These are phyloP conservation scores for Zychaea mexicana DNA, from an alignment of 371 early-diverging fungal species.

Conservation along the genomic window DNA sequence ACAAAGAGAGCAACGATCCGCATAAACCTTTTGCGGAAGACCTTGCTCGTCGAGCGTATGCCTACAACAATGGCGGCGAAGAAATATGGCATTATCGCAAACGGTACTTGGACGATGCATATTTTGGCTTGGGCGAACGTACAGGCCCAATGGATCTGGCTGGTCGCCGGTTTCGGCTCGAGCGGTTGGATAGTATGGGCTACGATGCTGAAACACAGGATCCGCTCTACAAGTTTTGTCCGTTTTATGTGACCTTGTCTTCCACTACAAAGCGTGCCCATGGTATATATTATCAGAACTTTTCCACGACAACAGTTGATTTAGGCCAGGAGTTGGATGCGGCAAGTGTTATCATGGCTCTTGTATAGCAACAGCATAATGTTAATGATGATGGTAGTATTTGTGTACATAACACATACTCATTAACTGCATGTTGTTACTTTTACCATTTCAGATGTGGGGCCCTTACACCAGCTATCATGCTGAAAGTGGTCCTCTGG, in stretches of 20 bases:
- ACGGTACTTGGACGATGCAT: constrained; percentile 24
- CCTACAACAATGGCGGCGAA: constrained; percentile 19
- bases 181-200: constrained; percentile 58
- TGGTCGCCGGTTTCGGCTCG: constrained; percentile 51
- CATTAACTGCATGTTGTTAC: not conserved
- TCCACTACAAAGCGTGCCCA: constrained; percentile 34
- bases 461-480: constrained; percentile 49
- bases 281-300: constrained; percentile 60
- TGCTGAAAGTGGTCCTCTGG: constrained; percentile 38
- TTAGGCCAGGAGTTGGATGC: constrained; percentile 52
- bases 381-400: not conserved
- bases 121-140: constrained; percentile 61
- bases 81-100: constrained; percentile 42
- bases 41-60: constrained; percentile 52
- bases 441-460: constrained; percentile 52
- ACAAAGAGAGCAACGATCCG: not conserved
- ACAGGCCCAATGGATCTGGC: constrained; percentile 48
- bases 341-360: constrained; percentile 16
- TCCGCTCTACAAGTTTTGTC: constrained; percentile 64
- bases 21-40: constrained; percentile 53
- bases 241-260: constrained; percentile 52
- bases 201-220: constrained; percentile 58
- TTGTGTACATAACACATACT: too few species aligned
- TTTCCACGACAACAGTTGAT: constrained; percentile 45
- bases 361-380: too few species aligned